Evolutionary conservation across 2,329 filamentous ascomycete species (phyloP).

Genomic region (Aspergillus sp.): DNA sequence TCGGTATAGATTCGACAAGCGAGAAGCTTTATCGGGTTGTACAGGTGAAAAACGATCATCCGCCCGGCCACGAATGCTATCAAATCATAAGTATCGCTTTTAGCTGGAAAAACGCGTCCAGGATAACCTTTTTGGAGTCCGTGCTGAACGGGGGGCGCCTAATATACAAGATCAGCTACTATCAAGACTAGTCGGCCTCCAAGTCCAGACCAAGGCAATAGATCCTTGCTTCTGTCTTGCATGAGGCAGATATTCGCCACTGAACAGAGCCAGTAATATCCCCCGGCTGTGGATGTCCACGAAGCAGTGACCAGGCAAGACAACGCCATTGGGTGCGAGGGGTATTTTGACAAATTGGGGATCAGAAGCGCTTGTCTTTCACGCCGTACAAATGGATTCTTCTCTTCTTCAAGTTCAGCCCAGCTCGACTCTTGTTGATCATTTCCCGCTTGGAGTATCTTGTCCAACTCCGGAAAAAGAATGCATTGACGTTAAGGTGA

Average conservation of each 20-base stretch:
- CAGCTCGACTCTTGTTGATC: neutral
- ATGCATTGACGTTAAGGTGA: neutral
- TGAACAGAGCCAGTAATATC: neutral
- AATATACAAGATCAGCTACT: neutral
- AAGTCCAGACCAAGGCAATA: neutral
- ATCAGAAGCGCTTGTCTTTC: neutral
- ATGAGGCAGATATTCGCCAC: conserved; percentile 1
- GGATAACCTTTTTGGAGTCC: neutral
- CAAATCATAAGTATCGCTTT: neutral
- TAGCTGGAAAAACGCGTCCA: neutral
- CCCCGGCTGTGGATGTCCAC: neutral
- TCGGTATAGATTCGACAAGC: neutral
- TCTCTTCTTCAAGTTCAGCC: neutral
- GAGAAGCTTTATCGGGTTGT: conserved; percentile 11
- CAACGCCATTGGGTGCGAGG: neutral
- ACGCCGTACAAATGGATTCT: neutral
- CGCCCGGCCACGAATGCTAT: neutral
- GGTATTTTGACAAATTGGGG: neutral
- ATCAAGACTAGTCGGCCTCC: neutral
- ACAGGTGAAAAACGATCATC: conserved; percentile 11
- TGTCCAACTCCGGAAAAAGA: conserved; percentile 7
- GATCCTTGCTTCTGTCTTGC: conserved; percentile 8
- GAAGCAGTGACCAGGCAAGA: neutral
- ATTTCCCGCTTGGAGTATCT: neutral
- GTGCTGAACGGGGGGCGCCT: conserved; percentile 1